phyloP scores from a whole-genome alignment of 1,139 yeast species.

The Meyerozyma guilliermondii region DNA sequence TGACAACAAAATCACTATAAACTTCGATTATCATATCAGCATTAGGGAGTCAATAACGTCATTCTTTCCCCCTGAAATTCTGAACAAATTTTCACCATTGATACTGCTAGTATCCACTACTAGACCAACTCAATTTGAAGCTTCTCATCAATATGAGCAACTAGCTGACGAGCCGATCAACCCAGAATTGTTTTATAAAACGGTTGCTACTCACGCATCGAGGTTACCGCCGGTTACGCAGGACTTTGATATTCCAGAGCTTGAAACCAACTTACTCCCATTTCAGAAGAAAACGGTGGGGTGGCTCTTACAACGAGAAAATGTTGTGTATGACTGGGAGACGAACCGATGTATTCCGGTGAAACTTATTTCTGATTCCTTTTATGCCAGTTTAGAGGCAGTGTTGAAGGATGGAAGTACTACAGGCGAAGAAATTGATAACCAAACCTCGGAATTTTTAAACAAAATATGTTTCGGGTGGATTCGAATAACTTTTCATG shows the following conservation, averaged over 20 bases:
- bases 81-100: not conserved
- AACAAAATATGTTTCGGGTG: slow-evolving; percentile 51
- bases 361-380: slow-evolving; percentile 13
- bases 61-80: not conserved
- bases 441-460: slow-evolving; percentile 12
- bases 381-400: slow-evolving; percentile 6
- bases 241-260: slow-evolving; percentile 38
- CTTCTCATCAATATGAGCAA: not conserved
- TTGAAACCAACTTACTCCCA: slow-evolving; percentile 44
- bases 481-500: slow-evolving; percentile 23
- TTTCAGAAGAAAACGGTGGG: slow-evolving; percentile 61
- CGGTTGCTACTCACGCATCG: slow-evolving; percentile 29
- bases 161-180: not conserved
- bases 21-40: not conserved
- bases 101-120: not conserved
- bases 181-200: slow-evolving; percentile 23
- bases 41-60: not conserved
- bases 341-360: slow-evolving; percentile 18
- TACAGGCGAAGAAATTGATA: slow-evolving; percentile 5
- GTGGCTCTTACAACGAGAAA: slow-evolving; percentile 63
- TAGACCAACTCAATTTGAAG: not conserved
- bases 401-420: slow-evolving; percentile 6
- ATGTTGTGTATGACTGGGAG: slow-evolving; percentile 33
- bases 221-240: slow-evolving; percentile 14
- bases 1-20: not conserved